These are phyloP conservation scores for Ophiostoma triangulosporum DNA, from an alignment of 2,329 filamentous ascomycete genomes.

Conservation along the genomic window DNA sequence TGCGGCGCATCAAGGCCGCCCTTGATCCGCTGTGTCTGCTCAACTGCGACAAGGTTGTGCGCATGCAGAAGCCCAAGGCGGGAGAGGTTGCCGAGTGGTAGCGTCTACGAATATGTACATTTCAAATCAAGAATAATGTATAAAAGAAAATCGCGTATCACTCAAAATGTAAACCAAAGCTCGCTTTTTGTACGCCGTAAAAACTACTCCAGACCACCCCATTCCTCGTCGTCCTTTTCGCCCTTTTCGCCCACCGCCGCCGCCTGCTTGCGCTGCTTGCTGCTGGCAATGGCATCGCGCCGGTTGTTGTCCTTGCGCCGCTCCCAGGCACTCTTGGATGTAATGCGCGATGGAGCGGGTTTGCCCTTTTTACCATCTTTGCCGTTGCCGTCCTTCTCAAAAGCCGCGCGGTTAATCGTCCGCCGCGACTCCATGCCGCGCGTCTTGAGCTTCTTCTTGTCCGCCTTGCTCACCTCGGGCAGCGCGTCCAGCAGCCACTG, in stretches of 20 bases:
- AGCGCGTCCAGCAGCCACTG: conserved; percentile 82
- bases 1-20: conserved; percentile 74
- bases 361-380: background rate
- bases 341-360: conserved; percentile 45
- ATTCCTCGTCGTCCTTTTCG: conserved; percentile 15
- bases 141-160: too few species aligned
- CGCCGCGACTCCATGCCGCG: conserved; percentile 64
- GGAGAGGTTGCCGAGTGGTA: conserved; percentile 35
- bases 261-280: conserved; percentile 38
- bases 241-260: conserved; percentile 12
- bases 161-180: too few species aligned
- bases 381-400: conserved; percentile 1
- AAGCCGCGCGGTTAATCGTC: conserved; percentile 7
- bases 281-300: conserved; percentile 47
- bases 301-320: conserved; percentile 53
- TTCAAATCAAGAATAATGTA: too few species aligned
- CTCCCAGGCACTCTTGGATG: conserved; percentile 68
- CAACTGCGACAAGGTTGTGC: conserved; percentile 57
- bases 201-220: conserved; percentile 18
- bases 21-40: conserved; percentile 62
- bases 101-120: too few species aligned
- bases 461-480: conserved; percentile 70
- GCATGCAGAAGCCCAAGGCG: conserved; percentile 41
- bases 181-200: conserved; percentile 1
- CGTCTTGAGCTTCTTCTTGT: conserved; percentile 69